Evolutionary conservation across 257 asterid species (phyloP).

Genomic region (Fraxinus quadrangulata): DNA sequence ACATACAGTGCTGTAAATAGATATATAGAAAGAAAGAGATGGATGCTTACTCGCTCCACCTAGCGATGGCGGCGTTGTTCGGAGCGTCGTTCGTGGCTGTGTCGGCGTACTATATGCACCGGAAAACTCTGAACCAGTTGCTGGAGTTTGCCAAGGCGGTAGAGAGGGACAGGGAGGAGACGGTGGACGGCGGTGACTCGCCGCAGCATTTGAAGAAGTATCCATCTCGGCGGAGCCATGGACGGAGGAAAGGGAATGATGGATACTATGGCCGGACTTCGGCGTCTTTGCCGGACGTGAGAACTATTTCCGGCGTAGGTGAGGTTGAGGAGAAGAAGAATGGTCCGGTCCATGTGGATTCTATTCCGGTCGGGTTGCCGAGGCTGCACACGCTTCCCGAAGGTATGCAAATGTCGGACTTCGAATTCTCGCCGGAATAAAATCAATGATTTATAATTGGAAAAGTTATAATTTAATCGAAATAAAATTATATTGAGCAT

Average conservation of each 20-base stretch:
- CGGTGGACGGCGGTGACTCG: constrained; percentile 46
- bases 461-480: constrained; percentile 3
- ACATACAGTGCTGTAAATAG: background rate
- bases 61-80: constrained; percentile 90
- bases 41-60: constrained; percentile 75
- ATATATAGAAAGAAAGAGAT: constrained; percentile 28
- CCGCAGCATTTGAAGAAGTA: constrained; percentile 49
- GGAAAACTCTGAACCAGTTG: constrained; percentile 80
- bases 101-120: constrained; percentile 90
- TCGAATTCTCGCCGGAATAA: constrained; percentile 28
- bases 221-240: constrained; percentile 40
- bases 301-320: constrained; percentile 39
- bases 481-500: background rate
- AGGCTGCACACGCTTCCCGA: constrained; percentile 72
- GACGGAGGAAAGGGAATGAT: constrained; percentile 49
- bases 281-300: constrained; percentile 70
- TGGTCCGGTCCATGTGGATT: constrained; percentile 57
- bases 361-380: constrained; percentile 70
- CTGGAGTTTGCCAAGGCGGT: constrained; percentile 73
- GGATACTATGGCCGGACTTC: constrained; percentile 59
- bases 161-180: constrained; percentile 58
- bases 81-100: constrained; percentile 93
- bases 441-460: constrained; percentile 1
- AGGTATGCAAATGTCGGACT: constrained; percentile 52
- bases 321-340: constrained; percentile 57